Percentiles rank a stretch among this genome's conserved stretches.
Evolutionary conservation across 768 basidiomycete species (phyloP).

Genomic region (Chalciporus piperatus): DNA sequence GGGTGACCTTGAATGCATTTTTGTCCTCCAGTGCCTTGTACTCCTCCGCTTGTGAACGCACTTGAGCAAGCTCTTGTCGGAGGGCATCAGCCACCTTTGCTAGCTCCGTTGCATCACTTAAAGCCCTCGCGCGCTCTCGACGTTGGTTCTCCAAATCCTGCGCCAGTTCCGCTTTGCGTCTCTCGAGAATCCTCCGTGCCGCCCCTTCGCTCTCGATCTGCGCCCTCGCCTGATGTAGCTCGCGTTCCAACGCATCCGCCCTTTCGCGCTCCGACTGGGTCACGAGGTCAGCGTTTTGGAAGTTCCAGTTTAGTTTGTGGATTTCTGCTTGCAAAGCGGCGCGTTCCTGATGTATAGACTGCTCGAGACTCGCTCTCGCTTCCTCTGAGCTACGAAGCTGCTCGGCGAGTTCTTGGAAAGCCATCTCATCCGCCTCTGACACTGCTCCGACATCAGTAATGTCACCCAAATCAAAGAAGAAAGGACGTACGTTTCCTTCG

Average conservation of each 20-base stretch:
- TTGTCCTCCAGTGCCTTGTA: conserved; percentile 64
- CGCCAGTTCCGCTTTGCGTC: conserved; percentile 56
- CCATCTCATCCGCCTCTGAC: conserved; percentile 71
- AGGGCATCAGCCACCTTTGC: conserved; percentile 55
- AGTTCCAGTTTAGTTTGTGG: conserved; percentile 45
- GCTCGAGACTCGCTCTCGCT: conserved; percentile 55
- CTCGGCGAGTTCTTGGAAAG: conserved; percentile 67
- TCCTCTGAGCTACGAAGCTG: conserved; percentile 63
- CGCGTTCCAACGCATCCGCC: conserved; percentile 57
- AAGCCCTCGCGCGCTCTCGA: conserved; percentile 50
- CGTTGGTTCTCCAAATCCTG: conserved; percentile 56
- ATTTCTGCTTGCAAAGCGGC: conserved; percentile 54
- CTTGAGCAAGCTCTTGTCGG: conserved; percentile 62
- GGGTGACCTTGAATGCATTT: conserved; percentile 60
- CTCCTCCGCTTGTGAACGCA: conserved; percentile 61
- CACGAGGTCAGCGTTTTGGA: conserved; percentile 40
- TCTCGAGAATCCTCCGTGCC: conserved; percentile 62
- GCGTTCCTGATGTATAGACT: conserved; percentile 57
- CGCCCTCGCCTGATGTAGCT: conserved; percentile 57
- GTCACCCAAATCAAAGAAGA: neutral
- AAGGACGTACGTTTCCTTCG: conserved; percentile 64
- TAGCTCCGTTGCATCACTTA: conserved; percentile 69
- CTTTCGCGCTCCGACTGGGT: conserved; percentile 46
- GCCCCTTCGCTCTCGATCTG: conserved; percentile 63
- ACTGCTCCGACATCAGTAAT: conserved; percentile 32